Percentiles rank a stretch among this genome's conserved stretches.
These are phyloP conservation scores for Dendrostoma leiphaemia DNA, from an alignment of 2,329 filamentous ascomycete species.

Conservation along the genomic window DNA sequence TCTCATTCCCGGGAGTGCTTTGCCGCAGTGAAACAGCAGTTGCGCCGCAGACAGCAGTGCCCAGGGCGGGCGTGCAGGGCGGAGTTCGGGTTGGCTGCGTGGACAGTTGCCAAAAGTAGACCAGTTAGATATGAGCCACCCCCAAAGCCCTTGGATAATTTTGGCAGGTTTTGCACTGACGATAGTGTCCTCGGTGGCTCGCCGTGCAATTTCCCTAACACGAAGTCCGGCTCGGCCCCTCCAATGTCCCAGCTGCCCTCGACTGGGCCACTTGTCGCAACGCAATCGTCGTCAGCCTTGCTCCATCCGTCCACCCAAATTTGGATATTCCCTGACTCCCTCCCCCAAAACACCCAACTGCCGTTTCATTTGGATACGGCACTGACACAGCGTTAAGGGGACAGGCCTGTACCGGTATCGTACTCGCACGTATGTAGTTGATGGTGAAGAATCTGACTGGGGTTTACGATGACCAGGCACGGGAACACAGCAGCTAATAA, in stretches of 20 bases:
- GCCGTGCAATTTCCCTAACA: conserved; percentile 7
- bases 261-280: not conserved
- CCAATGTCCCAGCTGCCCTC: conserved; percentile 1
- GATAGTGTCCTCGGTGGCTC: not conserved
- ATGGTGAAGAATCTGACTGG: no score
- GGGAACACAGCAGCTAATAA: no score
- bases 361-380: conserved; percentile 6
- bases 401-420: no score
- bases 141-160: conserved; percentile 5
- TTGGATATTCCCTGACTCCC: no score
- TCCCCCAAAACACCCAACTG: no score
- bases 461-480: no score
- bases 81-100: not conserved
- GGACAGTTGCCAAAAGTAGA: no score
- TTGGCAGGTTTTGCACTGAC: not conserved
- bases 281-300: conserved; percentile 11
- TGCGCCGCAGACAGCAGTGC: not conserved
- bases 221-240: not conserved
- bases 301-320: conserved; percentile 4
- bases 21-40: not conserved
- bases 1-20: conserved; percentile 5
- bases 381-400: not conserved
- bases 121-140: no score
- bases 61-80: not conserved
- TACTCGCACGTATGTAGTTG: no score